Percentiles rank a stretch among this genome's conserved stretches.
These are phyloP conservation scores for Pinus tabuliformis DNA, from an alignment of 75 land plant genomes.

Conservation along the genomic window DNA sequence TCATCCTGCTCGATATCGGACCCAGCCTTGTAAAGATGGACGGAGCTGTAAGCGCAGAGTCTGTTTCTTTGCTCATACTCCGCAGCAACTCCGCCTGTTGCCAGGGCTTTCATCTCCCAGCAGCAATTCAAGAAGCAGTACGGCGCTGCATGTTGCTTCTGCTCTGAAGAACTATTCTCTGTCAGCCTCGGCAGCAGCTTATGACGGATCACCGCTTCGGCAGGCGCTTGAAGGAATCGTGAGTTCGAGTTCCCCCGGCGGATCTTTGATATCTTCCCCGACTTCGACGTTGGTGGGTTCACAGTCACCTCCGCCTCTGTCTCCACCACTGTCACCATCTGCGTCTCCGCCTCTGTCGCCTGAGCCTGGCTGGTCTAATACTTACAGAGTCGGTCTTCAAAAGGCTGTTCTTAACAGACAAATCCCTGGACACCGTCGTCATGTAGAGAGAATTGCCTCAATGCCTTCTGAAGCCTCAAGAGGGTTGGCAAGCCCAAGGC, in stretches of 20 bases:
- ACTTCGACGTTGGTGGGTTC: slow-evolving; percentile 39
- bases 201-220: slow-evolving; percentile 45
- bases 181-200: slow-evolving; percentile 9
- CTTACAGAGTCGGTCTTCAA: no score
- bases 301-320: slow-evolving; percentile 28
- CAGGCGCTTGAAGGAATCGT: background rate
- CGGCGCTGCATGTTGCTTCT: slow-evolving; percentile 5
- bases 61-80: slow-evolving; percentile 56
- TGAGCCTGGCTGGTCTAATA: background rate
- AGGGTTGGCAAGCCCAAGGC: background rate
- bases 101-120: background rate
- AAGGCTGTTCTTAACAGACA: no score
- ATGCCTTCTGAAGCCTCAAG: background rate
- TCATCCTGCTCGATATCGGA: slow-evolving; percentile 70
- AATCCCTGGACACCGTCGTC: background rate
- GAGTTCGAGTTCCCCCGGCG: background rate
- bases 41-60: slow-evolving; percentile 47
- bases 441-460: background rate
- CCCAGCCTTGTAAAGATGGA: slow-evolving; percentile 82
- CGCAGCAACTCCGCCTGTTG: slow-evolving; percentile 58
- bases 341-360: slow-evolving; percentile 2
- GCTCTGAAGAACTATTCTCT: background rate
- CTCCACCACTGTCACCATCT: slow-evolving; percentile 6
- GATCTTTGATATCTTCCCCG: slow-evolving; percentile 24
- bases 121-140: slow-evolving; percentile 10